Evolutionary conservation across 495 filamentous ascomycete species (phyloP), one percentile per base, ranked within the genome.

Genomic region (Thozetella sp.): DNA sequence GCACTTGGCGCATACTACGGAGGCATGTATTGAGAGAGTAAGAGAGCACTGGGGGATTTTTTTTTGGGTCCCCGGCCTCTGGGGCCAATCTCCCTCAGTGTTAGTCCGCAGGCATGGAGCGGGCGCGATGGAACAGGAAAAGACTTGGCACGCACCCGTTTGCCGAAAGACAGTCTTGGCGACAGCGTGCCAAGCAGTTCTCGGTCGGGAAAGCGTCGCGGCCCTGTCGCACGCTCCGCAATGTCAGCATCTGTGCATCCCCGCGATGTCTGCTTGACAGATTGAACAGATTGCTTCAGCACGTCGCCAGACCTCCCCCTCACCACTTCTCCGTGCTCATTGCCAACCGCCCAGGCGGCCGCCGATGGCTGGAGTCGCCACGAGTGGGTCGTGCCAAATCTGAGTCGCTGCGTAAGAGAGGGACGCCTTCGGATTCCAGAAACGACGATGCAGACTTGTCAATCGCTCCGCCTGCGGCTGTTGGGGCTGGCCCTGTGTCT

Each of bases 401-500:
- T 15, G n/a, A 11, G n/a, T 48, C 43, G 10, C 43, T 51, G 20
- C 20, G 12, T 13, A 25, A 54, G 20, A 54, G 6, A 23, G 52
- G 12, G 22, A 15, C 20, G n/a, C n/a, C n/a, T n/a, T n/a, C n/a
- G n/a, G n/a, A n/a, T n/a, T n/a, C n/a, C n/a, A n/a, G n/a, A n/a
- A n/a, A n/a, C n/a, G n/a, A n/a, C n/a, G n/a, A n/a, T n/a, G n/a
- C n/a, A n/a, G n/a, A n/a, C n/a, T n/a, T n/a, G n/a, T n/a, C n/a
- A n/a, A n/a, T n/a, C n/a, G n/a, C n/a, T n/a, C n/a, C n/a, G 52
- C 37, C 54, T 62, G 19, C 26, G 25, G 25, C 1, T 25, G 0
- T 10, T 53, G 40, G 20, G 23, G 20, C 34, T 61, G 9, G 22
- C 56, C 46, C 23, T 43, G 46, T 51, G 55, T 25, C 37, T 30